These are phyloP conservation scores for Xylaria nigripes DNA, from an alignment of 495 filamentous ascomycete species.

Conservation along the genomic window DNA sequence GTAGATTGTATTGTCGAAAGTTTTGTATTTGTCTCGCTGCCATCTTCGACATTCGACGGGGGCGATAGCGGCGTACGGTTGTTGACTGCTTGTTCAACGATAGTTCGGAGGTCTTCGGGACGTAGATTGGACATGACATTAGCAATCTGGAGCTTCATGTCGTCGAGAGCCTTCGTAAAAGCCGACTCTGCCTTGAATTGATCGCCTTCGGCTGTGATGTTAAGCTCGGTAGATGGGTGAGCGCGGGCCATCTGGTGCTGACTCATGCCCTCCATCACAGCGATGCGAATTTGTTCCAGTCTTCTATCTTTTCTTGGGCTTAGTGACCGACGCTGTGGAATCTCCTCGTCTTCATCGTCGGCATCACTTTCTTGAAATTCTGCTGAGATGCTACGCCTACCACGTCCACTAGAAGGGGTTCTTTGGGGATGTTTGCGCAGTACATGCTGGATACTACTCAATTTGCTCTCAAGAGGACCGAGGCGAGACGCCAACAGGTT, in stretches of 20 bases:
- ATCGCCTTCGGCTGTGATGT: slow-evolving; percentile 15
- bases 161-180: slow-evolving; percentile 33
- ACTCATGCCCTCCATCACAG: slow-evolving; percentile 70
- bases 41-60: slow-evolving; percentile 21
- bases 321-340: slow-evolving; percentile 54
- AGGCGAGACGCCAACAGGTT: slow-evolving; percentile 68
- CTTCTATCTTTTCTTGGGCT: slow-evolving; percentile 65
- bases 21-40: slow-evolving; percentile 30
- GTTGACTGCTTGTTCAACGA: slow-evolving; percentile 53
- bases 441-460: slow-evolving; percentile 64
- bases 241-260: slow-evolving; percentile 40
- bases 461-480: slow-evolving; percentile 66
- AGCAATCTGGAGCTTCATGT: slow-evolving; percentile 43
- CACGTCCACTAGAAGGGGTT: slow-evolving; percentile 37
- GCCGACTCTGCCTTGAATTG: slow-evolving; percentile 18
- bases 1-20: slow-evolving; percentile 34
- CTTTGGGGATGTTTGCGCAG: slow-evolving; percentile 42
- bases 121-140: slow-evolving; percentile 37
- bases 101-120: slow-evolving; percentile 48
- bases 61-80: slow-evolving; percentile 38
- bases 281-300: slow-evolving; percentile 71
- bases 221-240: slow-evolving; percentile 18
- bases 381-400: slow-evolving; percentile 51
- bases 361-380: slow-evolving; percentile 76
- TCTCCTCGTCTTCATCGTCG: slow-evolving; percentile 84